Evolutionary conservation across 257 asterid species (phyloP), one percentile per base, ranked within the genome.

Genomic region (Nemophila menziesii): DNA sequence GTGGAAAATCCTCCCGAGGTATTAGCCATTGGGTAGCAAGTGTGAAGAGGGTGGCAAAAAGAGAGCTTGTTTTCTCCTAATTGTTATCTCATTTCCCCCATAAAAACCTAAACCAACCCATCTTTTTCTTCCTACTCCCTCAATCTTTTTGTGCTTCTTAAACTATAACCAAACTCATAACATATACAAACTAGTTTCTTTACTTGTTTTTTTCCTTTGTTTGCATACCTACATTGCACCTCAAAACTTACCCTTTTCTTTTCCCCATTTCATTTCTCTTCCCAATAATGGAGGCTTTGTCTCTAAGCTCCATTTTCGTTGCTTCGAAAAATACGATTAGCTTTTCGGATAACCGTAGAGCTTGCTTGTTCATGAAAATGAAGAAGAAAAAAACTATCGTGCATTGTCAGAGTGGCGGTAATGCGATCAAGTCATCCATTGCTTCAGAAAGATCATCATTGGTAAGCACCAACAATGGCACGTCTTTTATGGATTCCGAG

Each of bases 61-160:
- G 90, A 81, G 89, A 73, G 92, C 85, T 67, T 61, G 63, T 69
- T 21, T 16, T 64, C 72, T 77, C 93, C 84, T 74, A 80, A 72
- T 70, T 75, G 80, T 65, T 47, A 80, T 75, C 82, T 77, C 64
- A 71, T 75, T 63, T 66, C 42, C 53, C 61, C 86, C 6, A 63
- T 67, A 54, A 63, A 73, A 50, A 50, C 71, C 51, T 43, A 54
- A 61, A 58, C 67, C 59, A 64, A 56, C 67, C 69, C 52, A 37
- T 73, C 58, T 57, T 54, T 49, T 9, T 24, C 33, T 4, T 29
- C 55, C 39, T 47, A 44, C 74, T 37, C 34, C 64, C 64, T 49
- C 67, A 49, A 66, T 48, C 57, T 59, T 56, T 64, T 33, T 39
- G 67, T 55, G 67, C 78, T 60, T 10, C 60, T 75, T 75, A 63